A percentile compares a stretch with the other conserved stretches of the same genome.
phyloP scores from a whole-genome alignment of 495 filamentous ascomycete species.

The Xanthoparmelia taractica region DNA sequence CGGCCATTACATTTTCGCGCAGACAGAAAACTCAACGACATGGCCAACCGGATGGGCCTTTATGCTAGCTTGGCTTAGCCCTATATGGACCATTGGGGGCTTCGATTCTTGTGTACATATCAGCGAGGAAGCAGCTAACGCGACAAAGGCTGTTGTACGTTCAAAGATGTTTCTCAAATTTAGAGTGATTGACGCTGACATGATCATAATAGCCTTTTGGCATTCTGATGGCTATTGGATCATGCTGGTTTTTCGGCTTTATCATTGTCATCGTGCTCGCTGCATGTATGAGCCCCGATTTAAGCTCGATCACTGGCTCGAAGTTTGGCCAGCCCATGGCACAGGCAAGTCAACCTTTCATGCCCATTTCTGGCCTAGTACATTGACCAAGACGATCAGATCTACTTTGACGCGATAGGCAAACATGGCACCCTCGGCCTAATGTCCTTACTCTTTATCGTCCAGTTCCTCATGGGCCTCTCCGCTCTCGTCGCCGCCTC shows the following conservation, averaged over 20 bases:
- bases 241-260: conserved; percentile 46
- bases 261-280: conserved; percentile 46
- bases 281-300: conserved; percentile 40
- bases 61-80: conserved; percentile 56
- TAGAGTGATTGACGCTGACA: not conserved
- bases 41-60: conserved; percentile 59
- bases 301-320: conserved; percentile 34
- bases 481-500: conserved; percentile 47
- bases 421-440: conserved; percentile 49
- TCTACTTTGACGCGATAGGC: conserved; percentile 48
- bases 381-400: conserved; percentile 17
- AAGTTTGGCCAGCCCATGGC: conserved; percentile 49
- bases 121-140: conserved; percentile 54
- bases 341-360: conserved; percentile 22
- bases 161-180: not conserved
- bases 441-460: conserved; percentile 48
- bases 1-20: conserved; percentile 41
- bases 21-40: conserved; percentile 47
- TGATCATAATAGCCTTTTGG: conserved; percentile 38
- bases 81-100: conserved; percentile 59
- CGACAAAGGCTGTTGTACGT: conserved; percentile 45
- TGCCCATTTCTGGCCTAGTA: not conserved
- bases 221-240: conserved; percentile 49
- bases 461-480: conserved; percentile 49
- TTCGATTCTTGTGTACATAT: conserved; percentile 43